phyloP scores from a whole-genome alignment of 1,139 yeast genomes.

The Debaryomyces fabryi region DNA sequence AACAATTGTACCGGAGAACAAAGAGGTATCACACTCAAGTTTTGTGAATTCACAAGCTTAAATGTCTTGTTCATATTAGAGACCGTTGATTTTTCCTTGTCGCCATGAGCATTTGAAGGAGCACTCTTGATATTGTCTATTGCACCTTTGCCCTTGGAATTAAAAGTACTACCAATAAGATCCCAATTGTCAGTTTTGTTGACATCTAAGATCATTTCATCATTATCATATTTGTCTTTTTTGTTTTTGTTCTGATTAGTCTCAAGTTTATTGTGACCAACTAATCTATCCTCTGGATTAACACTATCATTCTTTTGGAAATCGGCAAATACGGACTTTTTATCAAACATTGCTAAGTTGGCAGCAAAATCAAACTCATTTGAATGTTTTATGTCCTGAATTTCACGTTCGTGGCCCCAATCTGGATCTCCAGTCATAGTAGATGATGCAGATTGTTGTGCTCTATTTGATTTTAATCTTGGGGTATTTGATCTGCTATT shows the following conservation, averaged over 20 bases:
- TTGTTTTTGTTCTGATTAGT: slow-evolving; percentile 35
- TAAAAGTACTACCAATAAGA: slow-evolving; percentile 29
- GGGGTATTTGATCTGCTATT: slow-evolving; percentile 21
- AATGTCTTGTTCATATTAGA: slow-evolving; percentile 15
- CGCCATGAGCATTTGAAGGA: background rate
- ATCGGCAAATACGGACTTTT: slow-evolving; percentile 76
- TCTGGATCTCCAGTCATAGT: slow-evolving; percentile 29
- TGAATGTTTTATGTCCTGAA: slow-evolving; percentile 48
- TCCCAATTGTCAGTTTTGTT: slow-evolving; percentile 62
- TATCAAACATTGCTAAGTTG: slow-evolving; percentile 81
- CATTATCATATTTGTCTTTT: slow-evolving; percentile 58
- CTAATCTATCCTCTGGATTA: slow-evolving; percentile 65
- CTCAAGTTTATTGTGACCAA: slow-evolving; percentile 67
- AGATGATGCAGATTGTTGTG: slow-evolving; percentile 10
- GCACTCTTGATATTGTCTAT: background rate
- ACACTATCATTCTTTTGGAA: slow-evolving; percentile 66
- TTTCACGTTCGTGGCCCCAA: slow-evolving; percentile 54
- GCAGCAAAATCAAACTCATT: slow-evolving; percentile 88
- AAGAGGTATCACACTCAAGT: slow-evolving; percentile 47
- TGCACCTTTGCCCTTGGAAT: background rate
- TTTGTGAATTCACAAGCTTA: slow-evolving; percentile 25
- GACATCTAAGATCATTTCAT: slow-evolving; percentile 71
- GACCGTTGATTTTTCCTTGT: background rate
- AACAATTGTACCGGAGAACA: slow-evolving; percentile 81
- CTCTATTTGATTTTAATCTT: slow-evolving; percentile 12